Evolutionary conservation across 1,139 yeast species (phyloP), one percentile per base, ranked within the genome.

Genomic region (Wickerhamiella pararugosa): DNA sequence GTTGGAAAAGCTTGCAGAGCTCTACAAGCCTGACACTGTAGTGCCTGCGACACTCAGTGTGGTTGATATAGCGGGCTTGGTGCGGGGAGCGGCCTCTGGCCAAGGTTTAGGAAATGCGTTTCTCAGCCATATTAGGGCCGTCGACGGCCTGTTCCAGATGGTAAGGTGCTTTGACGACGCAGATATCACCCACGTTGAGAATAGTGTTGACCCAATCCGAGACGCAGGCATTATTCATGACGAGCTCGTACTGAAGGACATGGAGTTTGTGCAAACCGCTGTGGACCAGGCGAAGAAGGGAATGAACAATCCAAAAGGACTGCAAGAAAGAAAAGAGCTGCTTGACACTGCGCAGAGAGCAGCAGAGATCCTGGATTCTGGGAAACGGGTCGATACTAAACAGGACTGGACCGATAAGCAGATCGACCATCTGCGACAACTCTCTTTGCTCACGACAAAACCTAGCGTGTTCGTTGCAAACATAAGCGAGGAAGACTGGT

Each of bases 61-160:
- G 48, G 84, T 82, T 59, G 96, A 86, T 67, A 86, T 86, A 67
- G 96, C 96, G 45, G 96, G 96, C 63, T 73, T 86, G 61, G 83
- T 94, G 49, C 81, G 82, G 63, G 95, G 95, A 63, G 96, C 96
- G 40, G 79, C 84, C 49, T 79, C 86, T 44, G 96, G 96, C 65
- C 95, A 86, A 66, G 96, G 96, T 59, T 75, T 87, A 56, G 97
- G 97, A 63, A 86, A 87, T 66, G 90, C 92, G 53, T 87, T 87
- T 75, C 76, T 87, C 64, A 80, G 94, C 53, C 87, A 86, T 64
- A 86, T 86, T 56, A 74, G 97, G 66, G 86, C 95, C 35, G 96
- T 86, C 45, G 97, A 87, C 70, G 94, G 95, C 50, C 76, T 87
- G 56, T 86, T 80, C 70, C 97, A 86, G 67, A 93, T 86, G 52